Base-by-base conservation (phyloP, 75 land plant genomes). In the Picea sitchensis region DNA sequence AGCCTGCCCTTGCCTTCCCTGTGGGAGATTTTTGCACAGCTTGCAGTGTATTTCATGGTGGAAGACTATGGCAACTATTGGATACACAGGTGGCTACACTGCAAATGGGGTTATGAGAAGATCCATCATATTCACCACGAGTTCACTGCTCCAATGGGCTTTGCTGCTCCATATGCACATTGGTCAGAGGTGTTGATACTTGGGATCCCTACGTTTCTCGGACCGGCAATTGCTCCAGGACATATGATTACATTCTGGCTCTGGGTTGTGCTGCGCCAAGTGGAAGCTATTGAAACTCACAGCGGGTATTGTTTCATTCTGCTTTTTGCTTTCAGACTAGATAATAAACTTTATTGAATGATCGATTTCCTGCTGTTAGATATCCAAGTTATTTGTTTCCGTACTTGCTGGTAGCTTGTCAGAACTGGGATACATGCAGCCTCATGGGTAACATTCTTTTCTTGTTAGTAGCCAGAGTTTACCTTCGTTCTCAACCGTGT, bases 101-200 rank as follows among this genome's bases (percentile, higher is more conserved):
- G 79, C 14, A 91, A 87, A 47, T 96, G 99, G 99, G 94, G 91
- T 1, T 96, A 94, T 74, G 90, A 92, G 73, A 94, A 92, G 58
- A 92, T 96, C 58, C 99, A 96, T 67, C 36, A 56, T 5, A 84
- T 96, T 58, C 99, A 96, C 79, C 99, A 94, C 67, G 99, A 94
- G 83, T 96, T 88, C 82, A 86, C 88, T 8, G 89, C 97, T 30
- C 99, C 99, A 8, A 89, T 91, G 68, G 89, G 89, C 14, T 96
- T 91, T 82, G 99, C 99, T 0, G 97, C 99, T 6, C 96, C 99
- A 4, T 96, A 96, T 89, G 96, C 99, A 0, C 99, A 96, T 74
- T 92, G 94, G 96, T 87, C 83, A 11, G 99, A 96, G 87, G 82
- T 96, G 73, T 76, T 96, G 68, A 79, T 94, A 38, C 86, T 96